Conservation (phyloP, 148 eudicot species). For the Arctostaphylos glauca region DNA sequence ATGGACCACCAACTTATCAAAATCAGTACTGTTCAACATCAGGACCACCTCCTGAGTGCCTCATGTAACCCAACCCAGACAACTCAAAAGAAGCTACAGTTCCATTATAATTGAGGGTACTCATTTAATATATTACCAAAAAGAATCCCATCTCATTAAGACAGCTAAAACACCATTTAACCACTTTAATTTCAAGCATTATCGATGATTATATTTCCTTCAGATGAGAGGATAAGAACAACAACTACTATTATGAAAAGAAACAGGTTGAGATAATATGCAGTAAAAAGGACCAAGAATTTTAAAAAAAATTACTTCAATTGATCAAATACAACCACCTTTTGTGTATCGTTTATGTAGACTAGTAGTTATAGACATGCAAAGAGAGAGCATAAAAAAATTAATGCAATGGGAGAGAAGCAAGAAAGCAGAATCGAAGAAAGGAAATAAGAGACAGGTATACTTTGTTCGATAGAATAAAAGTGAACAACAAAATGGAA, state of each 20-base stretch:
- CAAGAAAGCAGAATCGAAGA: background rate
- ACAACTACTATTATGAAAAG: background rate
- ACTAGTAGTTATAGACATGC: background rate
- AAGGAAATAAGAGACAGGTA: background rate
- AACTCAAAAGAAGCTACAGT: background rate
- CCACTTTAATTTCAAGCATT: background rate
- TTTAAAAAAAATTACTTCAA: background rate
- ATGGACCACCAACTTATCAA: slow-evolving; percentile 34
- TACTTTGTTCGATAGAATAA: background rate
- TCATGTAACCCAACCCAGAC: slow-evolving; percentile 17
- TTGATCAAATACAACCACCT: background rate
- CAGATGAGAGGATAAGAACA: no score
- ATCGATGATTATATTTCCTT: background rate
- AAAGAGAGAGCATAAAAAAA: background rate
- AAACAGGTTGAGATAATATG: background rate
- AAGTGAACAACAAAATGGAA: background rate
- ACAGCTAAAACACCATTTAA: background rate
- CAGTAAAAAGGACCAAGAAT: background rate
- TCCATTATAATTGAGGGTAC: background rate
- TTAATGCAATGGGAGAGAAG: background rate
- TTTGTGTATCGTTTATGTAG: background rate
- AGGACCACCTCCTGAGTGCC: slow-evolving; percentile 38
- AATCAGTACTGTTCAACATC: slow-evolving; percentile 22
- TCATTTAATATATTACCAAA: background rate
- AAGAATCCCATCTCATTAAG: background rate